These are phyloP conservation scores for Balansia obtecta DNA, from an alignment of 2,329 filamentous ascomycete species.

Conservation along the genomic window DNA sequence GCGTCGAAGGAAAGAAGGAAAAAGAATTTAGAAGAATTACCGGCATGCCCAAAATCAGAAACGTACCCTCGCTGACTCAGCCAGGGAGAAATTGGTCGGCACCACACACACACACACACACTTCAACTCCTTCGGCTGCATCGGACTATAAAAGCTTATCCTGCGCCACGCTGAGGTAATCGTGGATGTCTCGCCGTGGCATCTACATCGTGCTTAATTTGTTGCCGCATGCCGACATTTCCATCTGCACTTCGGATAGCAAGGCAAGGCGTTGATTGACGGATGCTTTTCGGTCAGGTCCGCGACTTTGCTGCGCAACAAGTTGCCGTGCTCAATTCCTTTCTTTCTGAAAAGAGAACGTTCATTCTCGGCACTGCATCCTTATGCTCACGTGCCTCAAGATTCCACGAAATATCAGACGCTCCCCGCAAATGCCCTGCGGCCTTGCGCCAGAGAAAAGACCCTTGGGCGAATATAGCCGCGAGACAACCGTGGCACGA, in stretches of 20 bases:
- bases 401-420: not conserved
- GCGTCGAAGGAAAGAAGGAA: no score
- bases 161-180: constrained; percentile 1
- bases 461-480: not conserved
- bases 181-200: not conserved
- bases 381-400: not conserved
- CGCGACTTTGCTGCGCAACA: not conserved
- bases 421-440: not conserved
- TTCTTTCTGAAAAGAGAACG: no score
- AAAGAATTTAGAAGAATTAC: no score
- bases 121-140: not conserved
- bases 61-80: no score
- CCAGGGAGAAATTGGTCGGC: no score
- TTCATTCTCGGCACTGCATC: not conserved
- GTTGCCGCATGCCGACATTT: not conserved
- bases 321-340: no score
- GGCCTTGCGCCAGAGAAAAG: not conserved
- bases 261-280: not conserved
- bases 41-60: no score
- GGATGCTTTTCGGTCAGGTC: not conserved
- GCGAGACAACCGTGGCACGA: not conserved
- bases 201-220: not conserved
- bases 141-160: constrained; percentile 4
- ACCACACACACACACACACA: not conserved
- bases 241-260: not conserved